Percentiles rank a stretch among this genome's conserved stretches.
Conservation (phyloP, 2,329 filamentous ascomycete species). For the Mycocentrospora acerina region DNA sequence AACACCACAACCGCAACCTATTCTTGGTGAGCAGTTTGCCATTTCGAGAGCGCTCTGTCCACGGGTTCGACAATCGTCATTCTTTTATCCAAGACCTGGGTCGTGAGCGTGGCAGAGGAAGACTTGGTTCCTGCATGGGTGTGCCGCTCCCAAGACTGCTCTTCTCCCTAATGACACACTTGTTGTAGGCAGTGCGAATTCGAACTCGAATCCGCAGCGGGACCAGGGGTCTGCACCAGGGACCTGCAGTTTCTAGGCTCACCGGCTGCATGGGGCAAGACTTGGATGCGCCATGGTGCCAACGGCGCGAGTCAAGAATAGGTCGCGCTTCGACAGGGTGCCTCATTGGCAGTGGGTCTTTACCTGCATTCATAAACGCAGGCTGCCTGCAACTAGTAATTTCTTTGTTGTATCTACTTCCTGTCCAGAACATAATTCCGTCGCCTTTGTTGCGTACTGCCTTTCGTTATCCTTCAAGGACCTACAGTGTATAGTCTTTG, state of each 20-base stretch:
- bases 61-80: neutral
- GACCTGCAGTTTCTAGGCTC: constrained; percentile 2
- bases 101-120: neutral
- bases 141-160: constrained; percentile 3
- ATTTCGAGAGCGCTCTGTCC: too few relatives aligned
- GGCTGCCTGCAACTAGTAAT: constrained; percentile 6
- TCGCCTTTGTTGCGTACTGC: constrained; percentile 14
- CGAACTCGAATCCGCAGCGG: too few relatives aligned
- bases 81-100: neutral
- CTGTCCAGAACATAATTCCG: constrained; percentile 16
- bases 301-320: neutral
- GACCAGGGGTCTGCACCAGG: too few relatives aligned
- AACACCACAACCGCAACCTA: too few relatives aligned
- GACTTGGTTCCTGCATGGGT: constrained; percentile 15
- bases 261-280: constrained; percentile 9
- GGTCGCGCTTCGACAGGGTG: constrained; percentile 1
- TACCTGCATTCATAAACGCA: constrained; percentile 21
- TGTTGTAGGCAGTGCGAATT: constrained; percentile 4
- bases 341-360: constrained; percentile 15
- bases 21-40: too few relatives aligned
- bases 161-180: constrained; percentile 10
- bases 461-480: constrained; percentile 21
- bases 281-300: too few relatives aligned
- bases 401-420: constrained; percentile 17
- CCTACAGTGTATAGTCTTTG: constrained; percentile 31